These are phyloP conservation scores for Pseudogymnoascus sp. DNA, from an alignment of 2,329 filamentous ascomycete genomes.

Conservation along the genomic window DNA sequence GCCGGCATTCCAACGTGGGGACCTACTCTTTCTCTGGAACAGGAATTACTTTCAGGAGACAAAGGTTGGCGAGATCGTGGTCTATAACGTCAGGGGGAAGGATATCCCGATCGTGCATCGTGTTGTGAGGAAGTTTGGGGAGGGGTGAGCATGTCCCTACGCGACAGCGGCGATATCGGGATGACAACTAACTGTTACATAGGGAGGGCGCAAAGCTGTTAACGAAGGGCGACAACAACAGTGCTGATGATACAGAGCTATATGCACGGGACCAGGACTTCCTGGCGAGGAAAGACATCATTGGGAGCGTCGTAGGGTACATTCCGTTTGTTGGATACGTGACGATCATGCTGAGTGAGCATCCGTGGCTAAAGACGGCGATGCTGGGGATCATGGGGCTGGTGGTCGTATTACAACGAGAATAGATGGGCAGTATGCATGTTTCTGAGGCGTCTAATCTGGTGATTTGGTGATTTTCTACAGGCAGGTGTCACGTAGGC, in stretches of 20 bases:
- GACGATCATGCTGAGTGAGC: constrained; percentile 88
- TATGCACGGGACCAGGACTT: constrained; percentile 84
- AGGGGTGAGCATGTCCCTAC: constrained; percentile 36
- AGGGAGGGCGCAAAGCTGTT: constrained; percentile 62
- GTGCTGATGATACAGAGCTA: constrained; percentile 83
- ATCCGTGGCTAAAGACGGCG: constrained; percentile 94
- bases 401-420: constrained; percentile 84
- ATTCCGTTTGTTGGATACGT: constrained; percentile 95
- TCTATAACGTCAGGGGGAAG: constrained; percentile 72
- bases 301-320: constrained; percentile 86
- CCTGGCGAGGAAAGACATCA: constrained; percentile 78
- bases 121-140: constrained; percentile 67
- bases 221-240: constrained; percentile 97
- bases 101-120: constrained; percentile 97
- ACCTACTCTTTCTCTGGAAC: constrained; percentile 53
- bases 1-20: constrained; percentile 52
- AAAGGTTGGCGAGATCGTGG: constrained; percentile 64
- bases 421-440: constrained; percentile 40
- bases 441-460: not conserved
- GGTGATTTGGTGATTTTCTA: not conserved
- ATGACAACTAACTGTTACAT: not conserved
- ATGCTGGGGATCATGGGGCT: constrained; percentile 93
- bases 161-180: not conserved
- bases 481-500: not conserved
- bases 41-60: constrained; percentile 45